Evolutionary conservation across 2,329 filamentous ascomycete species (phyloP), one percentile per base, ranked within the genome.

Genomic region (Pseudogymnoascus sp.): DNA sequence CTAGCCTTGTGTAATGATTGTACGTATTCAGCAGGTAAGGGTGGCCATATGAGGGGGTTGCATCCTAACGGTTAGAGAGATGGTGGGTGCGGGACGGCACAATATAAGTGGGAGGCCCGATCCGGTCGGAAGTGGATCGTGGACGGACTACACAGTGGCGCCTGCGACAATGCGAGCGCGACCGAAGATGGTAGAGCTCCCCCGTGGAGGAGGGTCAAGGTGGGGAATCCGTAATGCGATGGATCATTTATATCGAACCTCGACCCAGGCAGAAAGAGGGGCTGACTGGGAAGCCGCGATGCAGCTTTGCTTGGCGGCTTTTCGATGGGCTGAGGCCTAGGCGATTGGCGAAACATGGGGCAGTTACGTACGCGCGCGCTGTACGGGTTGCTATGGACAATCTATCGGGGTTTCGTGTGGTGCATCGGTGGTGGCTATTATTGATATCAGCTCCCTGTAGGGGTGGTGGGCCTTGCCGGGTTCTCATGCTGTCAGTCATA

Each of bases 21-120:
- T 33, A 56, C 29, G 50, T 56, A 56, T 56, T 56, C n/a, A 33
- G n/a, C 10, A 33, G 29, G 29, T 19, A 29, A 19, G 19, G 50
- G 26, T 56, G 17, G 50, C 10, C 29, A 33, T n/a, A 19, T 56
- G 50, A 56, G 50, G 31, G 10, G 50, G 50, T 15, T 56, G 50
- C 50, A 56, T 56, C 50, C 50, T 33, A 56, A 56, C 50, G 50
- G 50, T 10, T 56, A 33, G 26, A 15, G 50, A 31, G 44, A 53
- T 56, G 50, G 19, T 26, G 44, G 50, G 17, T 56, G 50, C 50
- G n/a, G 50, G 50, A 56, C 50, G 50, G 50, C 4, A 56, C 50
- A 56, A 33, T 33, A 33, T 56, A 56, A 56, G 50, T 56, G 50
- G 50, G 50, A 56, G 50, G 50, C 26, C 50, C 50, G 50, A 56